Base-by-base conservation (phyloP, 1,284 basidiomycete species). In the Hymenochaete sp. region DNA sequence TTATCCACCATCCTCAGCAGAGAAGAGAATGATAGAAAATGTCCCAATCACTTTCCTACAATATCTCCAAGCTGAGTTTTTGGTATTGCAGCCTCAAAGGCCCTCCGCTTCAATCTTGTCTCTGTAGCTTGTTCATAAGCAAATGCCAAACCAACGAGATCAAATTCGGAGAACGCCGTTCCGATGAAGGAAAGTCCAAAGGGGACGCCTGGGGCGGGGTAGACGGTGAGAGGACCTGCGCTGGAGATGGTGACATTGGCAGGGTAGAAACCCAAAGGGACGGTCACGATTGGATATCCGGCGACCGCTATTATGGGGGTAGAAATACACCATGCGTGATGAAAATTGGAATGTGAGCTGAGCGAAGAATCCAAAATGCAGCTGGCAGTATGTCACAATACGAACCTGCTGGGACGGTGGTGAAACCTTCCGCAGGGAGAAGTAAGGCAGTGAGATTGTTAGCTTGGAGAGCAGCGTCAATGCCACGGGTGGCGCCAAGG, bases 81-180 rank as follows among this genome's bases (percentile, higher is more conserved):
- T 2, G 79, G 79, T 26, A 79, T 72, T 1, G 78, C 79, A 5
- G 66, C 75, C 2, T 65, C 45, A 52, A 71, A 79, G 1, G 79
- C 77, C 49, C 59, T 67, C 45, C 73, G 61, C 44, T 60, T 56
- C 28, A 75, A 55, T n/a, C 80, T 58, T 3, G 71, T 74, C 49
- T 73, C 64, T 0, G 80, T 83, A 51, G 68, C 66, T 54, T 82
- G 79, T 55, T 84, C 79, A 54, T 78, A 82, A 1, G 79, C 79
- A 58, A 72, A 80, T 3, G 71, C 80, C 46, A 74, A 72, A 1
- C 71, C 64, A 43, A 84, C 65, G 25, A 83, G 63, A 24, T 72
- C 57, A 47, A 73, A 75, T 49, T 82, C 80, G 45, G 71, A 74
- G 60, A 72, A 82, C 3, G 78, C 77, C 1, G 73, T 76, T 3